phyloP scores from a whole-genome alignment of 805 yeast species.

The Wickerhamomyces sydowiorum region DNA sequence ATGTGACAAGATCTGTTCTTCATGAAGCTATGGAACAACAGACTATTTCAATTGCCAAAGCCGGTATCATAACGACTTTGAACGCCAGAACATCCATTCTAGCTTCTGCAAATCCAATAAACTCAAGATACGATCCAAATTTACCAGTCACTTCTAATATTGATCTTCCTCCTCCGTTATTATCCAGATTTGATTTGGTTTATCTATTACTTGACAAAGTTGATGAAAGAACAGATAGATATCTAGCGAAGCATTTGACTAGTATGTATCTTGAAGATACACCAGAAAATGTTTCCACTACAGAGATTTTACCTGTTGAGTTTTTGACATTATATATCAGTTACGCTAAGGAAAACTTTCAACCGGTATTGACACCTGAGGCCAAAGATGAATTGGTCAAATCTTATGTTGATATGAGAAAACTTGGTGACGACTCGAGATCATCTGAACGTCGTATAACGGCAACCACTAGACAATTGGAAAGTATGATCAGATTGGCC shows the following conservation, averaged over 20 bases:
- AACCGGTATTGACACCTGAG: conserved; percentile 73
- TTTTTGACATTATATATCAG: conserved; percentile 84
- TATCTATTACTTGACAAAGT: conserved; percentile 89
- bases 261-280: conserved; percentile 86
- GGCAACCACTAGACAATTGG: conserved; percentile 96
- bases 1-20: conserved; percentile 86
- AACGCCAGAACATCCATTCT: conserved; percentile 94
- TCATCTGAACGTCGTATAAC: conserved; percentile 87
- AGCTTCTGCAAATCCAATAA: conserved; percentile 96
- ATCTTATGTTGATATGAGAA: conserved; percentile 90
- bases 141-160: conserved; percentile 93
- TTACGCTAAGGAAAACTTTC: conserved; percentile 81
- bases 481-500: conserved; percentile 87
- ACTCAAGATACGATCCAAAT: conserved; percentile 91
- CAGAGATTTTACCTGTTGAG: conserved; percentile 78
- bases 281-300: conserved; percentile 63
- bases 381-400: conserved; percentile 84
- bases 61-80: conserved; percentile 94
- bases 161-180: conserved; percentile 92
- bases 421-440: conserved; percentile 86
- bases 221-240: conserved; percentile 78
- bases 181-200: conserved; percentile 93
- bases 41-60: conserved; percentile 96
- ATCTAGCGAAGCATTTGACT: conserved; percentile 85
- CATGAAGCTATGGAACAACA: conserved; percentile 99